Evolutionary conservation across 179 eudicot genomes (phyloP), one percentile per base, ranked within the genome.

Genomic region (Beta corolliflora): DNA sequence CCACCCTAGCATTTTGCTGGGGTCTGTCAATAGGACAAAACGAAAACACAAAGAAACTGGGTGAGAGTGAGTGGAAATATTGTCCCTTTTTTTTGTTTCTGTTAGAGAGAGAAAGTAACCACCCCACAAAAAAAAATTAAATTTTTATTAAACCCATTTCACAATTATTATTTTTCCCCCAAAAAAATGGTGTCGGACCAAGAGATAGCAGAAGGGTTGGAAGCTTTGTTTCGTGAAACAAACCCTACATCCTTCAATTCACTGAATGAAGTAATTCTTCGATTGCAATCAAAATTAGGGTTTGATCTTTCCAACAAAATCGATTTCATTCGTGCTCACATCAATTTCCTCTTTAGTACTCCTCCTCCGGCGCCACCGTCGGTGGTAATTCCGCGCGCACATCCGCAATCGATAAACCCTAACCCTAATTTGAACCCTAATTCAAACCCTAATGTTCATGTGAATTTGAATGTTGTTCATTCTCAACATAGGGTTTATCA

Each of bases 271-370:
- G 87, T 94, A 53, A 89, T 94, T 5, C 84, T 86, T 73, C 92
- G 81, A 71, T 90, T 94, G 58, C 92, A 90, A 72, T 90, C 91
- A 29, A 87, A 88, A 72, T 86, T 94, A 83, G 97, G 96, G 82
- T 74, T 89, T 31, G 89, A 88, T 81, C 92, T 92, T 7, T 78
- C 94, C n/a, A 61, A 85, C 85, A 92, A 89, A 78, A 71, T 86
- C 77, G 92, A 90, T 75, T 86, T 91, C 86, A 91, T 91, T 60
- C 92, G 90, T 19, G 81, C 82, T 59, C 96, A 90, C 18, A 86
- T 93, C 80, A 79, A 61, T 70, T 83, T 81, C 67, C 80, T 90
- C 67, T 88, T 89, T 81, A 81, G 81, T 48, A n/a, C 92, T 11
- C 85, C 73, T 0, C 89, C 88, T 0, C 87, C 84, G 0, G 68